These are phyloP conservation scores for Fusarium anguioides DNA, from an alignment of 2,329 filamentous ascomycete genomes.

Conservation along the genomic window DNA sequence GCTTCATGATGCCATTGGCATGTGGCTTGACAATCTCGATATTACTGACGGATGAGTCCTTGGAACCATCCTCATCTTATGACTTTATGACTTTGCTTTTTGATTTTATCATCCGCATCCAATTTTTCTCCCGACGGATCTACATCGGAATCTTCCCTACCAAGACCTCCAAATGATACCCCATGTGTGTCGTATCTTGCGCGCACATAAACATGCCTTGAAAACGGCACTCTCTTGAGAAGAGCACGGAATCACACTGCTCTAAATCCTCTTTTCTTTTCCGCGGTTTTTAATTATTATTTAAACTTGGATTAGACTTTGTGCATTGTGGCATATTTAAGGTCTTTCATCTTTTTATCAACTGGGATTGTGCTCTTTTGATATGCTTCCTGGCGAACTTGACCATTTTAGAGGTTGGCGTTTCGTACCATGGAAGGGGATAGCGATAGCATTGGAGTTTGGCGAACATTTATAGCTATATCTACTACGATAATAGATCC, in stretches of 20 bases:
- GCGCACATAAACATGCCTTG: constrained; percentile 33
- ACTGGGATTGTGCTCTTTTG: constrained; percentile 3
- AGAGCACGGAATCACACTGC: constrained; percentile 18
- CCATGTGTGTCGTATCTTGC: constrained; percentile 24
- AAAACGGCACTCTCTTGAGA: constrained; percentile 25
- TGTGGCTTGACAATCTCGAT: constrained; percentile 64
- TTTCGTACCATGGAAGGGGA: constrained; percentile 28
- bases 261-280: constrained; percentile 16
- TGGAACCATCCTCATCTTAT: constrained; percentile 16
- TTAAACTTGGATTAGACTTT: constrained; percentile 1
- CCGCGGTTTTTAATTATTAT: not conserved
- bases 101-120: constrained; percentile 17
- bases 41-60: constrained; percentile 34
- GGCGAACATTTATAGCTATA: constrained; percentile 33
- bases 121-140: constrained; percentile 32
- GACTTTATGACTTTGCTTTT: constrained; percentile 38
- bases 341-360: constrained; percentile 7
- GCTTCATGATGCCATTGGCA: constrained; percentile 66
- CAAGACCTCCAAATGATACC: constrained; percentile 46
- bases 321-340: constrained; percentile 17
- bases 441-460: constrained; percentile 26
- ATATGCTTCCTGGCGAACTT: constrained; percentile 39
- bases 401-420: constrained; percentile 37
- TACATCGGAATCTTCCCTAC: constrained; percentile 31
- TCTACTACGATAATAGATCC: constrained; percentile 27